A percentile compares a stretch with the other conserved stretches of the same genome.
These are phyloP conservation scores for Metarhizium sp. DNA, from an alignment of 2,329 filamentous ascomycete genomes.

Conservation along the genomic window DNA sequence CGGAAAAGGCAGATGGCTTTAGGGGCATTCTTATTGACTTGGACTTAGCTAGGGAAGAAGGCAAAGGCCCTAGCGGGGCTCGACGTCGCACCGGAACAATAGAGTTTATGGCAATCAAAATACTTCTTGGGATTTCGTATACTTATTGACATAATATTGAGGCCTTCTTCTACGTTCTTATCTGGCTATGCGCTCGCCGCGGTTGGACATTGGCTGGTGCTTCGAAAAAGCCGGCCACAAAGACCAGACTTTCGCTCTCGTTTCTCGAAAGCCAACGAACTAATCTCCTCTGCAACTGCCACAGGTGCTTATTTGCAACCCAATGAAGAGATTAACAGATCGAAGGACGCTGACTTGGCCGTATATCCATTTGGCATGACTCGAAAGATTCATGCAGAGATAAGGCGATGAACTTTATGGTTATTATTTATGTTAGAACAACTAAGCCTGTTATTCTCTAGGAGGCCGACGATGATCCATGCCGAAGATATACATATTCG, in stretches of 20 bases:
- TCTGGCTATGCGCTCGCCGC: background rate
- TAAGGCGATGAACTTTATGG: too few relatives aligned
- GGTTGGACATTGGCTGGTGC: background rate
- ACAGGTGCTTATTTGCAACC: too few relatives aligned
- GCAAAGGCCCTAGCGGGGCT: background rate
- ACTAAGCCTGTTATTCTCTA: too few relatives aligned
- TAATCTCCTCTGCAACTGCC: too few relatives aligned
- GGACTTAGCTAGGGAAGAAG: constrained; percentile 2
- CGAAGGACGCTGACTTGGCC: too few relatives aligned
- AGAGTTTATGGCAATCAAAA: background rate
- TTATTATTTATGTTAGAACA: too few relatives aligned
- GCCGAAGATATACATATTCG: too few relatives aligned
- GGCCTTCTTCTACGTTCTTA: background rate
- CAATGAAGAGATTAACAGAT: too few relatives aligned
- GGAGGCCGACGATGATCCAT: too few relatives aligned
- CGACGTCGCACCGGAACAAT: background rate
- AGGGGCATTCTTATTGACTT: background rate
- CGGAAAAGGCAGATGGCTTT: background rate
- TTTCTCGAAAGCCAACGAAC: background rate
- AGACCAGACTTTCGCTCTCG: background rate
- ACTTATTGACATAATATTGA: background rate
- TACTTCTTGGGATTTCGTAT: background rate
- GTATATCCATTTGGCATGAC: too few relatives aligned
- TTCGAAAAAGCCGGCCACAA: background rate
- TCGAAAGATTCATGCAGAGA: too few relatives aligned